Evolutionary conservation across 805 yeast species (phyloP).

Genomic region (Ogataea trehalophila): DNA sequence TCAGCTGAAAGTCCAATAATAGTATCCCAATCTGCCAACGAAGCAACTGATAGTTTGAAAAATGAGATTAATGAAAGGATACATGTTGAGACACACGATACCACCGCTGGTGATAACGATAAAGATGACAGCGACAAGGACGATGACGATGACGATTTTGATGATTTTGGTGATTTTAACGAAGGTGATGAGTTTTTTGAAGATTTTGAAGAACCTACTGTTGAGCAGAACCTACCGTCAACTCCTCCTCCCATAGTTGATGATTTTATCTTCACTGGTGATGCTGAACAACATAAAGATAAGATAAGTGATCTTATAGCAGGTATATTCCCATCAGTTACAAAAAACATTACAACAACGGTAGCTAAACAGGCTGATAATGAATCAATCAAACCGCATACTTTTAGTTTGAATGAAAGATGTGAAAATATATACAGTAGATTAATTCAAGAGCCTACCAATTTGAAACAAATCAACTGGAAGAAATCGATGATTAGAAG

Average conservation of each 20-base stretch:
- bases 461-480: conserved; percentile 64
- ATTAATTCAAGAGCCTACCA: conserved; percentile 33
- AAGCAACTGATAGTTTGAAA: too few species aligned
- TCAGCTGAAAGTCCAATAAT: too few species aligned
- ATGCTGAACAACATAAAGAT: conserved; percentile 1
- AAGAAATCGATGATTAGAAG: conserved; percentile 59
- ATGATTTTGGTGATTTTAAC: conserved; percentile 21
- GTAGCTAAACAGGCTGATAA: neutral
- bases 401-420: conserved; percentile 20
- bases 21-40: too few species aligned
- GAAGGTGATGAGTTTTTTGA: conserved; percentile 16
- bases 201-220: conserved; percentile 5
- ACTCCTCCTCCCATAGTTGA: neutral
- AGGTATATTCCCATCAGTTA: conserved; percentile 6
- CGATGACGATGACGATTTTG: conserved; percentile 10
- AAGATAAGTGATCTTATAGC: conserved; percentile 8
- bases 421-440: conserved; percentile 20
- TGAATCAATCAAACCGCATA: neutral
- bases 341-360: neutral
- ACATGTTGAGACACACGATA: neutral
- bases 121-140: neutral
- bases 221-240: neutral
- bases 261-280: conserved; percentile 3
- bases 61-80: too few species aligned
- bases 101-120: neutral